These are phyloP conservation scores for Erysimum cheiri DNA, from an alignment of 441 rosid genomes.

Conservation along the genomic window DNA sequence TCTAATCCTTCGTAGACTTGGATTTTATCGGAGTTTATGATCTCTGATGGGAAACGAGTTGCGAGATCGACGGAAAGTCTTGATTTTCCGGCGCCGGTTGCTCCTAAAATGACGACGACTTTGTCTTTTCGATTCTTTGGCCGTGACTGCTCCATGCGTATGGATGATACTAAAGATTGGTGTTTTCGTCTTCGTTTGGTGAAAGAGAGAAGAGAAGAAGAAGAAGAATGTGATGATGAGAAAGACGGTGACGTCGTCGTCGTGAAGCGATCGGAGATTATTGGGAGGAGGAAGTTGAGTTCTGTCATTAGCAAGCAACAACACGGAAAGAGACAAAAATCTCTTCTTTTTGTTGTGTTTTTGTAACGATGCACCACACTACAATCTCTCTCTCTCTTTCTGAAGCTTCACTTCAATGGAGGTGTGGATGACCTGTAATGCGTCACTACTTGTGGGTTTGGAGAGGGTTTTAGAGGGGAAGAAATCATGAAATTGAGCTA, in stretches of 20 bases:
- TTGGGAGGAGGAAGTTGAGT: slow-evolving; percentile 45
- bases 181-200: slow-evolving; percentile 1
- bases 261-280: slow-evolving; percentile 38
- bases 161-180: slow-evolving; percentile 26
- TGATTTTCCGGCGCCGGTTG: slow-evolving; percentile 89
- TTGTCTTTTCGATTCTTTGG: slow-evolving; percentile 46
- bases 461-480: slow-evolving; percentile 33
- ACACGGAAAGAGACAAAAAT: slow-evolving; percentile 31
- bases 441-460: slow-evolving; percentile 38
- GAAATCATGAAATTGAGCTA: background rate
- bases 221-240: slow-evolving; percentile 26
- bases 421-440: slow-evolving; percentile 34
- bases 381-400: slow-evolving; percentile 10
- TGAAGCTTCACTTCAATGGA: slow-evolving; percentile 39
- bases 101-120: slow-evolving; percentile 80
- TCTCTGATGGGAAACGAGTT: slow-evolving; percentile 53
- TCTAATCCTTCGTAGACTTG: slow-evolving; percentile 80
- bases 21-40: slow-evolving; percentile 89
- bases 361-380: slow-evolving; percentile 35
- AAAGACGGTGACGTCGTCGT: slow-evolving; percentile 23
- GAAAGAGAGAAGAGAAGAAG: slow-evolving; percentile 10
- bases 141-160: slow-evolving; percentile 43
- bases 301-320: slow-evolving; percentile 28
- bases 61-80: slow-evolving; percentile 79
- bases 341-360: slow-evolving; percentile 26